A percentile compares a stretch with the other conserved stretches of the same genome.
Evolutionary conservation across 2,329 filamentous ascomycete genomes (phyloP).

Genomic region (Podosphaera aphanis): DNA sequence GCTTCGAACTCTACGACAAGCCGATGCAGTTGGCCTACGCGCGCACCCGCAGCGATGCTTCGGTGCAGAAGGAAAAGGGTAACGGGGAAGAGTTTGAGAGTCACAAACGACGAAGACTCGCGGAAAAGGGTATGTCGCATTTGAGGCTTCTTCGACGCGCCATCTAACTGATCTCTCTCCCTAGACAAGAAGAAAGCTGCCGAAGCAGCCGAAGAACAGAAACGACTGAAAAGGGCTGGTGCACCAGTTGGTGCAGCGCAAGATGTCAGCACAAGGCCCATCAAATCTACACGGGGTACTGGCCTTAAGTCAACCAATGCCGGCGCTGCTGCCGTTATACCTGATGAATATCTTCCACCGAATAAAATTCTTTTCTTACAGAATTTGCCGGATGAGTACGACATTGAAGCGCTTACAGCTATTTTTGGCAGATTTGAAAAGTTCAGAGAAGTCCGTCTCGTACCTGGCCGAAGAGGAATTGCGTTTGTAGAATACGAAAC

Average conservation of each 20-base stretch:
- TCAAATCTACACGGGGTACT: conserved; percentile 45
- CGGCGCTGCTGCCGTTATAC: conserved; percentile 47
- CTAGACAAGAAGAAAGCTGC: conserved; percentile 55
- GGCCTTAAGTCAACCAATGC: conserved; percentile 58
- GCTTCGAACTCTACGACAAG: conserved; percentile 82
- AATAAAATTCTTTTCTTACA: conserved; percentile 94
- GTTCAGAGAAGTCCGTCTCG: conserved; percentile 76
- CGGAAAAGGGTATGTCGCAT: conserved; percentile 54
- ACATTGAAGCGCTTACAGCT: conserved; percentile 51
- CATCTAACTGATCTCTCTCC: neutral
- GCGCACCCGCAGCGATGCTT: conserved; percentile 66
- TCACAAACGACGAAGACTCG: conserved; percentile 63
- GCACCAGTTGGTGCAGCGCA: conserved; percentile 15
- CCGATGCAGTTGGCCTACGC: conserved; percentile 70
- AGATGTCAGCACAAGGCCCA: conserved; percentile 27
- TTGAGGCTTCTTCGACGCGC: neutral
- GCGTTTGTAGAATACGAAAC: conserved; percentile 93
- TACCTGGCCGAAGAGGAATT: conserved; percentile 68
- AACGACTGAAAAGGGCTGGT: conserved; percentile 43
- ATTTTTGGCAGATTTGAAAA: conserved; percentile 82
- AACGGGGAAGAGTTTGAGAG: conserved; percentile 54
- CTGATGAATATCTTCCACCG: conserved; percentile 92
- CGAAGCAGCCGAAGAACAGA: conserved; percentile 57
- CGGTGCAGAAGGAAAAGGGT: conserved; percentile 48
- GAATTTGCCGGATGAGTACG: conserved; percentile 71